Percentiles rank a stretch among this genome's conserved stretches.
Conservation (phyloP, 1,284 basidiomycete genomes). For the Fistulinella staudtii region DNA sequence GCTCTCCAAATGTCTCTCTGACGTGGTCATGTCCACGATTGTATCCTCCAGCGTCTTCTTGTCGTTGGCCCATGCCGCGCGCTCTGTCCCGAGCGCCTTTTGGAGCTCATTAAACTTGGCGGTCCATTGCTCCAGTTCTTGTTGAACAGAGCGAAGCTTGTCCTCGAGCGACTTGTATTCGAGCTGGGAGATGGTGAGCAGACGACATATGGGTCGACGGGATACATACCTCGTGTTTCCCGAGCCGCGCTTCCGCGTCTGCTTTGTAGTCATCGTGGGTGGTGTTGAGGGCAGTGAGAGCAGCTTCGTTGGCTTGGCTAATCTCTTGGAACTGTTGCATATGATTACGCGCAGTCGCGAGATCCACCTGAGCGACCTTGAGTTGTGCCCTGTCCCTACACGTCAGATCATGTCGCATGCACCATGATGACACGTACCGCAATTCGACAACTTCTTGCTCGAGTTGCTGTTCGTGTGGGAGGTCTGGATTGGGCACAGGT, state of each 20-base stretch:
- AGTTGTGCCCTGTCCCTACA: conserved; percentile 67
- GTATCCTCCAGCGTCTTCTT: conserved; percentile 77
- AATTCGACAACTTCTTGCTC: conserved; percentile 84
- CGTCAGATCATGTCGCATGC: neutral
- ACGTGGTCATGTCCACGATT: conserved; percentile 69
- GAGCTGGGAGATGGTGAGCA: conserved; percentile 41
- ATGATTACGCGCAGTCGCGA: conserved; percentile 65
- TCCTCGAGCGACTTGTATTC: conserved; percentile 65
- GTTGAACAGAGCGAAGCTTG: conserved; percentile 52
- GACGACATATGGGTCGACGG: conserved; percentile 4
- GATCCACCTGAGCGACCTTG: conserved; percentile 72
- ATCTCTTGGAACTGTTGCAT: conserved; percentile 84
- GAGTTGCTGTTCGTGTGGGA: conserved; percentile 73
- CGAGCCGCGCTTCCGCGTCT: conserved; percentile 61
- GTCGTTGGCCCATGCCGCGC: conserved; percentile 67
- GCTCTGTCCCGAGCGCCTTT: conserved; percentile 62
- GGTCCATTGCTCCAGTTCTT: conserved; percentile 53
- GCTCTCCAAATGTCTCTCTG: conserved; percentile 61
- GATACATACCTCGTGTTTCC: conserved; percentile 58
- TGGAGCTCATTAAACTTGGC: conserved; percentile 57
- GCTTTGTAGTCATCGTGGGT: conserved; percentile 79
- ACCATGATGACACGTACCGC: conserved; percentile 44
- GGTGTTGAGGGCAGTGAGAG: conserved; percentile 62
- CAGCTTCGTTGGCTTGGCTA: conserved; percentile 75
- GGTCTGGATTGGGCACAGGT: conserved; percentile 39